Evolutionary conservation across 441 rosid species (phyloP).

Genomic region (Cnidoscolus chayamansa): DNA sequence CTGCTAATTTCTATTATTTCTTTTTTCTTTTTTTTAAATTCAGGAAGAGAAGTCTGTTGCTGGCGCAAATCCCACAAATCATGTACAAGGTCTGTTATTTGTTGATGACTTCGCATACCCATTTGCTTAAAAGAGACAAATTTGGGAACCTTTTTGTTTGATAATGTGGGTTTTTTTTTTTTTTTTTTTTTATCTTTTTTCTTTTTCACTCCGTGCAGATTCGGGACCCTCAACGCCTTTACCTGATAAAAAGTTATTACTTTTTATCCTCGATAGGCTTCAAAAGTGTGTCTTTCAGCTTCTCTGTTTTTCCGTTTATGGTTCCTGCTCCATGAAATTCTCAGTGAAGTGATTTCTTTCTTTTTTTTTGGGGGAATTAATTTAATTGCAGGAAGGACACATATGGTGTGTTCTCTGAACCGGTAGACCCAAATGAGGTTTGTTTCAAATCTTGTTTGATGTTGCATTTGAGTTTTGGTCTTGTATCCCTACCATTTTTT

Average conservation of each 20-base stretch:
- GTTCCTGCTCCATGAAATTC: constrained; percentile 20
- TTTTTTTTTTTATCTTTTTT: too few relatives aligned
- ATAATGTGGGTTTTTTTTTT: background rate
- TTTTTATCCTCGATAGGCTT: constrained; percentile 83
- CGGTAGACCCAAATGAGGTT: constrained; percentile 88
- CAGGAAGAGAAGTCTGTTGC: constrained; percentile 47
- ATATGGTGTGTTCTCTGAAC: constrained; percentile 83
- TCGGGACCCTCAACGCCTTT: constrained; percentile 66
- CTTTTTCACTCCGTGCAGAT: constrained; percentile 34
- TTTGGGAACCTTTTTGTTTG: constrained; percentile 11
- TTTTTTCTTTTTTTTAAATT: constrained; percentile 13
- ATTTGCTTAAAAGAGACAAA: constrained; percentile 16
- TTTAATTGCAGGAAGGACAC: constrained; percentile 74
- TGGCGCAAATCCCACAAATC: constrained; percentile 35
- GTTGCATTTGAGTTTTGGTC: constrained; percentile 10
- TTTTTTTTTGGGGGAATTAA: background rate
- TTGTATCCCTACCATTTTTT: constrained; percentile 8
- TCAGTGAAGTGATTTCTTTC: constrained; percentile 17
- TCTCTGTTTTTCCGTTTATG: constrained; percentile 17
- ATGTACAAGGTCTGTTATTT: constrained; percentile 42
- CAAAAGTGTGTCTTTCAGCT: constrained; percentile 58
- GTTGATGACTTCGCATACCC: constrained; percentile 8
- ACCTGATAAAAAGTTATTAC: constrained; percentile 80
- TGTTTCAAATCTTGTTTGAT: constrained; percentile 16
- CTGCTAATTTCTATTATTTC: background rate